A percentile compares a stretch with the other conserved stretches of the same genome.
phyloP scores from a whole-genome alignment of 106 monocot species.

The Ottelia alismoides region DNA sequence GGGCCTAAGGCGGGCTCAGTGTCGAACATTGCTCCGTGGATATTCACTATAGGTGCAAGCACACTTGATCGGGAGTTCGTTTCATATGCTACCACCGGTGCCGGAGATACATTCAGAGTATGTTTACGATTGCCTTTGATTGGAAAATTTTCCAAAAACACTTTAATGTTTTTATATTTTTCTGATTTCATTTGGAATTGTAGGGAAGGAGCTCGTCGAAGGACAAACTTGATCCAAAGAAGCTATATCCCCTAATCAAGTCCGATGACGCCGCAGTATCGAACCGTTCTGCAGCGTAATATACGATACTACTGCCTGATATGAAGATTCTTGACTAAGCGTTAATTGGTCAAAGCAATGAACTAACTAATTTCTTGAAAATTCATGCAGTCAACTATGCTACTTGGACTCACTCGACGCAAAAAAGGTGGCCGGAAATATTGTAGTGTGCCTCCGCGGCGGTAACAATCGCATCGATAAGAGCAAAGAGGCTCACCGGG shows the following conservation, averaged over 20 bases:
- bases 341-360: neutral
- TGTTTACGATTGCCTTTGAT: neutral
- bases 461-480: slow-evolving; percentile 9
- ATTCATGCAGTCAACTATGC: neutral
- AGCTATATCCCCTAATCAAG: neutral
- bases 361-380: neutral
- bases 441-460: slow-evolving; percentile 41
- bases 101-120: neutral
- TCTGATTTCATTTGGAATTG: neutral
- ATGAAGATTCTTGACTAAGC: neutral
- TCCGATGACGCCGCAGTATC: neutral
- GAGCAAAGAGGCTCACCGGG: slow-evolving; percentile 21
- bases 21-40: slow-evolving; percentile 9
- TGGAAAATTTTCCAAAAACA: neutral
- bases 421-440: slow-evolving; percentile 48
- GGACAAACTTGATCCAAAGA: neutral
- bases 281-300: neutral
- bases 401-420: slow-evolving; percentile 25
- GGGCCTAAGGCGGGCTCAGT: neutral
- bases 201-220: slow-evolving; percentile 6
- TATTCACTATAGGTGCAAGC: slow-evolving; percentile 8
- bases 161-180: neutral
- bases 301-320: neutral
- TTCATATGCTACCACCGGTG: neutral
- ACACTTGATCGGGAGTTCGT: slow-evolving; percentile 18